Base-by-base conservation (phyloP, 192 early-diverging fungal species). In the Funneliformis mosseae region DNA sequence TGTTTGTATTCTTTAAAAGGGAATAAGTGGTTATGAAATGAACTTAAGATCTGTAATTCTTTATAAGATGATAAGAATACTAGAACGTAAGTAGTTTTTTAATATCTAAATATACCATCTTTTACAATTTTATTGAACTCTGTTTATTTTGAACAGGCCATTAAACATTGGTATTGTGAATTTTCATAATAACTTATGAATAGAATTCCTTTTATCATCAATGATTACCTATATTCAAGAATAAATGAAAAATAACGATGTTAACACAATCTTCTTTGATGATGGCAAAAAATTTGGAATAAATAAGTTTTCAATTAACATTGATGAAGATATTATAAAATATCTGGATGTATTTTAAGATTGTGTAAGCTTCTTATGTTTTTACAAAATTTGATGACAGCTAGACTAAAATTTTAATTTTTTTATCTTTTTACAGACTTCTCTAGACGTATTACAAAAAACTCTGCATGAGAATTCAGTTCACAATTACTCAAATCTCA, bases 301-400 rank as follows among this genome's bases (percentile, higher is more conserved):
- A n/a, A 71, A 71, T 71, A 71, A 71, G 5, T 71, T 71, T 45
- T 9, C 23, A 25, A 42, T 71, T 0, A 9, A 43, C 16, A 18
- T 71, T 71, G 41, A 71, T 5, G 69, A 42, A 3, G 41, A 46
- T 12, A 42, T 71, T 71, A 18, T n/a, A 28, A 5, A 71, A 43
- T 42, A 38, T 68, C 28, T 68, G 66, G 33, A 68, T 38, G 9
- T 39, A 18, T 68, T 68, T 39, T 33, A 38, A 11, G 18, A 68
- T 39, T 68, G 66, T 68, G 66, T 68, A 68, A 68, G 66, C 39
- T 28, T 68, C 18, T n/a, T 25, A 16, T 16, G 12, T 71, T n/a
- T 25, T 45, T 42, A 71, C 69, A 45, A 42, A 46, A 7, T 45
- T 71, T 4, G n/a, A 25, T 23, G 18, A n/a, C n/a, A n/a, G n/a